Base-by-base conservation (phyloP, 2,329 filamentous ascomycete genomes). In the Pseudogymnoascus sp. region DNA sequence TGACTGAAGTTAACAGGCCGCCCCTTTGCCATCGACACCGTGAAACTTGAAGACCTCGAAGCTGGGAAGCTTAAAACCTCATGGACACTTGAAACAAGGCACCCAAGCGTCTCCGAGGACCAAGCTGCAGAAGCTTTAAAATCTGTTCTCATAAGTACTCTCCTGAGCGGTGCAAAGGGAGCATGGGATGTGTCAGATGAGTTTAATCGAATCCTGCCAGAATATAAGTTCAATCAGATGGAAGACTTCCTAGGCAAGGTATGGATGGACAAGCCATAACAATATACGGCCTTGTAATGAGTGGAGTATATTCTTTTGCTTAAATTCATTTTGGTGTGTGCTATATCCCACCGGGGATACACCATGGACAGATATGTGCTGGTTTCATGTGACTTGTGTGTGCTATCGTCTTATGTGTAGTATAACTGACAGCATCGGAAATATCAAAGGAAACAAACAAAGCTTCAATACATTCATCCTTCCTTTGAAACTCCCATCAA, bases 11-110 rank as follows among this genome's bases (percentile, higher is more conserved):
- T n/a, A 37, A 16, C 43, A 77, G 74, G 74, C 9, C 55, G 64
- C 3, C 63, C 72, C 4, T 80, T 81, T 61, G 61, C 64, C 0
- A 67, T 83, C 8, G 79, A 83, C 4, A 75, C 74, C n/a, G 71
- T 84, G 1, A 75, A 74, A 37, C 61, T 75, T 0, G 74, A 77
- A 59, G 81, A 85, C 67, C 76, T 85, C 4, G 70, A 78, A 66
- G 75, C 71, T 2, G 81, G 80, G 5, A 62, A 63, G 11, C 65
- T 78, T 1, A 74, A 74, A 12, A 71, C 76, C 0, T 75, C 74
- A 3, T 83, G 81, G 80, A 63, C 70, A 18, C 69, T 78, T 28
- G 18, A 65, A 65, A 67, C 72, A 11, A 64, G 41, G 1, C 75
- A 76, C 62, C 72, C 70, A 14, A 67, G 66, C 7, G 21, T 55